These are phyloP conservation scores for Gynostemma pentaphyllum DNA, from an alignment of 306 rosid species.

Conservation along the genomic window DNA sequence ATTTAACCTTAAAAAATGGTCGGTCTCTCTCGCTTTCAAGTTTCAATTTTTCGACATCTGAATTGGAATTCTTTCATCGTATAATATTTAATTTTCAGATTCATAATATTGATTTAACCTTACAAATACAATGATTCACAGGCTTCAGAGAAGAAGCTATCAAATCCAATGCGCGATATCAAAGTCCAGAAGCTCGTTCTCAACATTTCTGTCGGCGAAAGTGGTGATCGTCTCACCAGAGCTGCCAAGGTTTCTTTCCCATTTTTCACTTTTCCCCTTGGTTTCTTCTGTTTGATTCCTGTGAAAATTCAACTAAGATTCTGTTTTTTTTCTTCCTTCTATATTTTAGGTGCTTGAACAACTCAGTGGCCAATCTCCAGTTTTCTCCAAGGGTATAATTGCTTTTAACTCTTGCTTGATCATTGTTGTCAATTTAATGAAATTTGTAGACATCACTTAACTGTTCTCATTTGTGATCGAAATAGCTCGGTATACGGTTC, in stretches of 20 bases:
- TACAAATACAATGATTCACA: slow-evolving; percentile 2
- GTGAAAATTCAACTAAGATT: background rate
- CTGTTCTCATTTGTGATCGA: background rate
- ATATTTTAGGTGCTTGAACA: slow-evolving; percentile 10
- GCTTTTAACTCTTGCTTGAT: background rate
- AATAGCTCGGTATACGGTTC: slow-evolving; percentile 30
- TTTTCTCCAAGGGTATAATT: slow-evolving; percentile 15
- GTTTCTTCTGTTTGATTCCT: background rate
- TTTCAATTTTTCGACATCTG: no score
- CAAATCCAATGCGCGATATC: slow-evolving; percentile 72
- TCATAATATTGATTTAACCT: background rate
- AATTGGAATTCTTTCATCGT: no score
- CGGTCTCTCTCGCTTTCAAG: background rate
- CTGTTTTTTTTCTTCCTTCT: background rate
- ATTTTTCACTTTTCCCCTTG: background rate
- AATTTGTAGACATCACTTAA: background rate
- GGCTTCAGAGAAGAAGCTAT: slow-evolving; percentile 59
- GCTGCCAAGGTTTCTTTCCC: slow-evolving; percentile 44
- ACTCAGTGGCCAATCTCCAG: slow-evolving; percentile 20
- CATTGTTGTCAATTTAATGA: no score
- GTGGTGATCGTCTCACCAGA: slow-evolving; percentile 80
- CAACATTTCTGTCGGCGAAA: slow-evolving; percentile 68
- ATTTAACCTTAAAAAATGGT: background rate
- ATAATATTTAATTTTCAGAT: background rate
- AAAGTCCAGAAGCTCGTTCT: slow-evolving; percentile 76